These are phyloP conservation scores for Manihot esculenta DNA, from an alignment of 441 rosid genomes.

Conservation along the genomic window DNA sequence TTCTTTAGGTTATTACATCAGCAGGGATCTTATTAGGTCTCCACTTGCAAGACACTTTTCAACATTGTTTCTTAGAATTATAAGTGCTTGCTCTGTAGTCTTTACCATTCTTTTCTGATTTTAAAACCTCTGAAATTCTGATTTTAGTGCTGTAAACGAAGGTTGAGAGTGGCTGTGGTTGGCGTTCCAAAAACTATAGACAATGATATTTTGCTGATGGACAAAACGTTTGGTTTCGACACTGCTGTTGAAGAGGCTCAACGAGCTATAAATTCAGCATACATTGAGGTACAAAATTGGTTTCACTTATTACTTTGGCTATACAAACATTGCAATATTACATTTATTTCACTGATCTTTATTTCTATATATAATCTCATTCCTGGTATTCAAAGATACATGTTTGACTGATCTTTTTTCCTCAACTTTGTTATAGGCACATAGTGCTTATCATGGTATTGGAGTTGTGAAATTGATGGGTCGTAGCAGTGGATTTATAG, in stretches of 20 bases:
- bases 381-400: conserved; percentile 13
- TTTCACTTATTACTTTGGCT: conserved; percentile 1
- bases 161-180: conserved; percentile 76
- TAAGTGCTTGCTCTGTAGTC: conserved; percentile 6
- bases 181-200: conserved; percentile 99
- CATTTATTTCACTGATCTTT: not conserved
- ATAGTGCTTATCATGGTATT: conserved; percentile 96
- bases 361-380: conserved; percentile 1
- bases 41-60: not conserved
- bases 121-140: conserved; percentile 19
- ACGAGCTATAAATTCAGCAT: conserved; percentile 94
- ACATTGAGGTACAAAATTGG: conserved; percentile 71
- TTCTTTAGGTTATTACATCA: conserved; percentile 2
- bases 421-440: conserved; percentile 53
- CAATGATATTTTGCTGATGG: conserved; percentile 94
- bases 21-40: conserved; percentile 1
- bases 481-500: conserved; percentile 93
- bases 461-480: conserved; percentile 98
- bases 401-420: conserved; percentile 8
- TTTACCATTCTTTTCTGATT: conserved; percentile 11
- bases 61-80: not conserved
- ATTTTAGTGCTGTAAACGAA: conserved; percentile 72
- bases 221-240: conserved; percentile 96
- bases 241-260: conserved; percentile 99
- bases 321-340: not conserved